Conservation (phyloP, 345 rosid species). For the Pugionium dolabratum region DNA sequence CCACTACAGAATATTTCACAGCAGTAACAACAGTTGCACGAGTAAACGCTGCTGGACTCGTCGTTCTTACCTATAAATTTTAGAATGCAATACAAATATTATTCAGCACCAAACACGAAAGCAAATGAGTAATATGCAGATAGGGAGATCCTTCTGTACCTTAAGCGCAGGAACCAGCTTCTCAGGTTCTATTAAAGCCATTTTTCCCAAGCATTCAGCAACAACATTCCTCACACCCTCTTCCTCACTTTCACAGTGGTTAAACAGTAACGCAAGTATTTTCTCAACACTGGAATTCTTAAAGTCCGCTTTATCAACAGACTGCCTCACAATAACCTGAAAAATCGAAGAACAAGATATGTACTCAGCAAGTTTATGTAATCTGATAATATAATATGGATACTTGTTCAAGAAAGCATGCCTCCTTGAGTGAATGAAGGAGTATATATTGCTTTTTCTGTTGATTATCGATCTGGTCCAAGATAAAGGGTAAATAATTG, state of each 20-base stretch:
- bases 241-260: slow-evolving; percentile 98
- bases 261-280: slow-evolving; percentile 83
- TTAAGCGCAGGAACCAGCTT: slow-evolving; percentile 93
- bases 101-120: not conserved
- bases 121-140: slow-evolving; percentile 11
- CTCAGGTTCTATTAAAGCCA: slow-evolving; percentile 90
- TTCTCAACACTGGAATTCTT: slow-evolving; percentile 88
- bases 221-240: slow-evolving; percentile 99
- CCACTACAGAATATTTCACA: slow-evolving; percentile 91
- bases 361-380: not conserved
- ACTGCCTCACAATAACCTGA: slow-evolving; percentile 95
- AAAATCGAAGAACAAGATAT: slow-evolving; percentile 8
- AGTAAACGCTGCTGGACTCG: slow-evolving; percentile 83
- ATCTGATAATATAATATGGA: slow-evolving; percentile 20
- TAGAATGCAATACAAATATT: slow-evolving; percentile 11
- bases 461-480: slow-evolving; percentile 99
- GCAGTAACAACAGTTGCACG: slow-evolving; percentile 98
- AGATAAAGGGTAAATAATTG: slow-evolving; percentile 91
- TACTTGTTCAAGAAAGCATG: slow-evolving; percentile 30
- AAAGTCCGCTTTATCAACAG: slow-evolving; percentile 95
- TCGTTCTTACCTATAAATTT: slow-evolving; percentile 67
- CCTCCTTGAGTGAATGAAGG: slow-evolving; percentile 99
- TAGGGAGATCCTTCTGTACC: slow-evolving; percentile 43
- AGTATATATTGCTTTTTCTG: slow-evolving; percentile 97
- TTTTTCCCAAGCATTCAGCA: slow-evolving; percentile 97